phyloP scores from a whole-genome alignment of 2,329 filamentous ascomycete genomes.

The Aspergillus latus region DNA sequence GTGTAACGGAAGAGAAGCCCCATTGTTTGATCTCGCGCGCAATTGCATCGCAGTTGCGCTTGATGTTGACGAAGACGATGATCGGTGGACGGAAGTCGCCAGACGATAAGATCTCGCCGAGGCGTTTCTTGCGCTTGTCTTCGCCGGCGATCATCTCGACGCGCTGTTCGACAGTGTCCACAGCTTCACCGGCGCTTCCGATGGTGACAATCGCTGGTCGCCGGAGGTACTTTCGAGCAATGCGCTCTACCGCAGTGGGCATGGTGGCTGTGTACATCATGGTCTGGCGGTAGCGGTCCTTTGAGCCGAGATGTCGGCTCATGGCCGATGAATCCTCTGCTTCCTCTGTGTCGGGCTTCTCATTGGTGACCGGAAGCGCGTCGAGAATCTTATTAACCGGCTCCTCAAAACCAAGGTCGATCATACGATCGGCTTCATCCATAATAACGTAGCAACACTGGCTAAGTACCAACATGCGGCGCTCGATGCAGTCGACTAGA shows the following conservation, averaged over 20 bases:
- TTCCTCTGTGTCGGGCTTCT: constrained; percentile 91
- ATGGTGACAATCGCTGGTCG: constrained; percentile 93
- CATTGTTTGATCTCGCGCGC: constrained; percentile 91
- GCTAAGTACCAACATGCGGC: constrained; percentile 83
- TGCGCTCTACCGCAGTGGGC: constrained; percentile 87
- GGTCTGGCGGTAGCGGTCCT: constrained; percentile 86
- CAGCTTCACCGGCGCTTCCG: constrained; percentile 89
- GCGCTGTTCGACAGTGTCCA: constrained; percentile 95
- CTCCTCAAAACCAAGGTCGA: constrained; percentile 96
- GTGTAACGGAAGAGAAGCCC: constrained; percentile 84
- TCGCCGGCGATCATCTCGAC: constrained; percentile 89
- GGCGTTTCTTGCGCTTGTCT: constrained; percentile 93
- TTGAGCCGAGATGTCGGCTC: constrained; percentile 71
- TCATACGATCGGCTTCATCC: constrained; percentile 99
- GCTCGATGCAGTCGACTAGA: constrained; percentile 94
- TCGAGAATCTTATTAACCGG: constrained; percentile 97
- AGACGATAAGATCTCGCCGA: constrained; percentile 83
- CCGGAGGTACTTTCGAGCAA: constrained; percentile 94
- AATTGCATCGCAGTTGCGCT: constrained; percentile 95
- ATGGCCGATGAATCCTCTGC: constrained; percentile 86
- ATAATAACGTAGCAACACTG: constrained; percentile 99
- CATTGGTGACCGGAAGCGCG: constrained; percentile 85
- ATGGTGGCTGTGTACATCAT: constrained; percentile 99
- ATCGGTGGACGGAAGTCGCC: constrained; percentile 83
- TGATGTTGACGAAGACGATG: constrained; percentile 99